Conservation (phyloP, 495 filamentous ascomycete genomes). For the Talaromyces nanjingensis region DNA sequence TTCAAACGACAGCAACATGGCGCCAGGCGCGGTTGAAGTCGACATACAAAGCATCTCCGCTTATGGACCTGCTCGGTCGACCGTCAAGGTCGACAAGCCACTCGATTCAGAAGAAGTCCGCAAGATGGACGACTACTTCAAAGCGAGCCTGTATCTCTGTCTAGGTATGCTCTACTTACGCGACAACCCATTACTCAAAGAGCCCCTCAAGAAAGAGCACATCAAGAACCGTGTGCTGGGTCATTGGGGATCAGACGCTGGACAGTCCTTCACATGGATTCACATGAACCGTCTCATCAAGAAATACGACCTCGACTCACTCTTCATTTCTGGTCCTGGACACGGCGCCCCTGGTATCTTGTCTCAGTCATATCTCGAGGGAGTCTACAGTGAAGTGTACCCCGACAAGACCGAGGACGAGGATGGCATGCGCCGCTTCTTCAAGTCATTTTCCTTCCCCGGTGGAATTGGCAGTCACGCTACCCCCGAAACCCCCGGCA, state of each 20-base stretch:
- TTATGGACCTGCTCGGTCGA: conserved; percentile 59
- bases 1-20: not conserved
- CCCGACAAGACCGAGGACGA: conserved; percentile 57
- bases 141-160: conserved; percentile 63
- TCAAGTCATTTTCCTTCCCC: conserved; percentile 73
- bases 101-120: conserved; percentile 55
- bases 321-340: conserved; percentile 66
- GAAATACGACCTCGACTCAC: conserved; percentile 62
- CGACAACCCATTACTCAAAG: conserved; percentile 57
- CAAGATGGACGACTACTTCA: conserved; percentile 61
- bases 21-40: not conserved
- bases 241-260: conserved; percentile 68
- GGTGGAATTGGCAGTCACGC: conserved; percentile 67
- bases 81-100: conserved; percentile 44
- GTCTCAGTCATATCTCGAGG: conserved; percentile 67
- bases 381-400: conserved; percentile 66
- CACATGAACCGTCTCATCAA: conserved; percentile 73
- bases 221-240: conserved; percentile 64
- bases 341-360: conserved; percentile 66
- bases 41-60: conserved; percentile 44
- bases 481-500: conserved; percentile 67
- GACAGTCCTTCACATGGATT: conserved; percentile 68
- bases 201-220: conserved; percentile 54
- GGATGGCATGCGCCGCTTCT: conserved; percentile 60
- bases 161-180: conserved; percentile 70